Percentiles rank a stretch among this genome's conserved stretches.
Evolutionary conservation across 257 asterid species (phyloP).

Genomic region (Solanum infundibuliforme): DNA sequence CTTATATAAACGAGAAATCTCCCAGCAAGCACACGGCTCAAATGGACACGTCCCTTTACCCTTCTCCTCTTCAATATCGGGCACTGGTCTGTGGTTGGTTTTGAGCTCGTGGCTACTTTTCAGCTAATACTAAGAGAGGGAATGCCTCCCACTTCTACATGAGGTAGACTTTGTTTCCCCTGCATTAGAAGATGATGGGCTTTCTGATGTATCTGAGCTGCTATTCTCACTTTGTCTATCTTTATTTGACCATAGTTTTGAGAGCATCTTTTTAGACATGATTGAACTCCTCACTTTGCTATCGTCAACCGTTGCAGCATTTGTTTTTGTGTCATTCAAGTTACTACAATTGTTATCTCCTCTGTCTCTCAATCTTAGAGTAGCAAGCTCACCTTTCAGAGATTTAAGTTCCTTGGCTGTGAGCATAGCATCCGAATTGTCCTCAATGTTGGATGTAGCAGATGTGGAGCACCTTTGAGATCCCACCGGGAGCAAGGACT

Average conservation of each 20-base stretch:
- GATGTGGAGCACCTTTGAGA: constrained; percentile 66
- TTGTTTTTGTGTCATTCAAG: constrained; percentile 12
- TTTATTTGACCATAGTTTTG: constrained; percentile 68
- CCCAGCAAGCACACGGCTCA: not conserved
- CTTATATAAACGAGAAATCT: not conserved
- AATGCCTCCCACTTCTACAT: constrained; percentile 45
- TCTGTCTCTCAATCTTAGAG: constrained; percentile 33
- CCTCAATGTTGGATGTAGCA: constrained; percentile 56
- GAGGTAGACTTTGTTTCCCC: constrained; percentile 60
- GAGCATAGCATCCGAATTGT: constrained; percentile 58
- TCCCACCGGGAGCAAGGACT: constrained; percentile 36
- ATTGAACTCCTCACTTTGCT: constrained; percentile 30
- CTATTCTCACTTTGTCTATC: constrained; percentile 56
- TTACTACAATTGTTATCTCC: not conserved
- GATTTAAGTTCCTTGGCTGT: constrained; percentile 57
- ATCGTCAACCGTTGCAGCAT: constrained; percentile 24
- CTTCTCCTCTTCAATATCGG: not conserved
- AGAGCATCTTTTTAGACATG: constrained; percentile 33
- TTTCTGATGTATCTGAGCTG: constrained; percentile 80
- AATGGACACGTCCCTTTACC: not conserved
- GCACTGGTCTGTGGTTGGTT: not conserved
- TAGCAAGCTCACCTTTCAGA: constrained; percentile 46
- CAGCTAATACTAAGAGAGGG: constrained; percentile 11
- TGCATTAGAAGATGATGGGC: constrained; percentile 63
- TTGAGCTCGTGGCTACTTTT: not conserved